A percentile compares a stretch with the other conserved stretches of the same genome.
Evolutionary conservation across 176 grass and related monocot species (phyloP).

Genomic region (Carex scoparia): DNA sequence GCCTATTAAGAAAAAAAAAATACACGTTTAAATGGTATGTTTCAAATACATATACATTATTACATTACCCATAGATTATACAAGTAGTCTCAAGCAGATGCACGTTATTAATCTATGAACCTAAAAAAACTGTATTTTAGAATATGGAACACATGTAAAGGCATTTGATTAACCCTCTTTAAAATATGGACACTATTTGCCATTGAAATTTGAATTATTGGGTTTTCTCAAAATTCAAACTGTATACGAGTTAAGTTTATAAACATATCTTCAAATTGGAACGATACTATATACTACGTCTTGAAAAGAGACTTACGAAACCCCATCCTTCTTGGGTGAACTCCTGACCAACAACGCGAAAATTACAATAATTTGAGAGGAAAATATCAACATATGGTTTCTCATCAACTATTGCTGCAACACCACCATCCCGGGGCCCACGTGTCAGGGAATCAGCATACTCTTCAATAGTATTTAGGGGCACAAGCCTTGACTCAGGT

Average conservation of each 20-base stretch:
- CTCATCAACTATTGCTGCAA: slow-evolving; percentile 88
- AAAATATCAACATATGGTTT: slow-evolving; percentile 64
- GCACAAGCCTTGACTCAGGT: slow-evolving; percentile 52
- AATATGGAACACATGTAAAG: neutral
- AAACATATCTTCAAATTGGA: too few relatives aligned
- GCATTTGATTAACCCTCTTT: neutral
- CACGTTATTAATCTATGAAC: neutral
- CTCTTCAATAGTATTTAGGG: slow-evolving; percentile 54
- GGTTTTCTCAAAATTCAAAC: neutral
- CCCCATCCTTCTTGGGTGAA: slow-evolving; percentile 93
- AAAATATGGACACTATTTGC: neutral
- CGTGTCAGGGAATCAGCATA: slow-evolving; percentile 63
- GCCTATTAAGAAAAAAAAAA: slow-evolving; percentile 43
- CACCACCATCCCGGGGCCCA: slow-evolving; percentile 57
- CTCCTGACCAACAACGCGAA: slow-evolving; percentile 59
- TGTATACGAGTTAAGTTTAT: too few relatives aligned
- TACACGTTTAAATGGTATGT: neutral
- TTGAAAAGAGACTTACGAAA: slow-evolving; percentile 60
- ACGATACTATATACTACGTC: too few relatives aligned
- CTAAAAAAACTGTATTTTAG: neutral
- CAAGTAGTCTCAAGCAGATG: neutral
- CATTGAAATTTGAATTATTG: neutral
- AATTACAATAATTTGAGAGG: slow-evolving; percentile 65
- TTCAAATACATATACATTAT: neutral
- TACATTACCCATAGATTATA: neutral